Percentiles rank a stretch among this genome's conserved stretches.
These are phyloP conservation scores for Penium margaritaceum DNA, from an alignment of 139 green algal species.

Conservation along the genomic window DNA sequence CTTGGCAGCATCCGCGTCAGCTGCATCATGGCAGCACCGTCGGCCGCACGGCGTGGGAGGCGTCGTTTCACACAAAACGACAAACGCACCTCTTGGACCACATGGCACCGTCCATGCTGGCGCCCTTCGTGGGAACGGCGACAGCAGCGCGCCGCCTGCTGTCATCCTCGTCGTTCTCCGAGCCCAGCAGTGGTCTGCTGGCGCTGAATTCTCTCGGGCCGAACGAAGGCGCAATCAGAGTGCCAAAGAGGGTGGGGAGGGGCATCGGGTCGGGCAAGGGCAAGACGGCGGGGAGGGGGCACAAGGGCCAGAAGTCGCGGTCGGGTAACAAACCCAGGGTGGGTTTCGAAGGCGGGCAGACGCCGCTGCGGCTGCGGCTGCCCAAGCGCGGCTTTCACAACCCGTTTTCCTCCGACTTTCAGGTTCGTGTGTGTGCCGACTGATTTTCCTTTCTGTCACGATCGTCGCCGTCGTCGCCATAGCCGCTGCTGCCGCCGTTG, in stretches of 20 bases:
- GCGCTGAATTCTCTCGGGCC: slow-evolving; percentile 9
- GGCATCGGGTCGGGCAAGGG: slow-evolving; percentile 65
- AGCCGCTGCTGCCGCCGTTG: not conserved
- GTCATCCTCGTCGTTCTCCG: too few relatives aligned
- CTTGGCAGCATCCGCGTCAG: too few relatives aligned
- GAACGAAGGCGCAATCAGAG: not conserved
- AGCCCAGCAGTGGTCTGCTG: slow-evolving; percentile 6
- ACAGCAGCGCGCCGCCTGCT: too few relatives aligned
- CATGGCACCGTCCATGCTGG: too few relatives aligned
- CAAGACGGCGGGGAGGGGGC: slow-evolving; percentile 66
- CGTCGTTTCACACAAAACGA: too few relatives aligned
- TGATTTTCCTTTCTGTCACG: not conserved
- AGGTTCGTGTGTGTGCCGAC: not conserved
- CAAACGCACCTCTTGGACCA: too few relatives aligned
- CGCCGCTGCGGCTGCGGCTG: slow-evolving; percentile 57
- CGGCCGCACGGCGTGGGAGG: too few relatives aligned
- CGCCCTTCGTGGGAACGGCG: too few relatives aligned
- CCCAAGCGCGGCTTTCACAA: slow-evolving; percentile 70
- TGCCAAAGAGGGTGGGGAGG: slow-evolving; percentile 47
- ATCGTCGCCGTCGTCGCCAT: not conserved
- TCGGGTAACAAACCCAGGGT: slow-evolving; percentile 48
- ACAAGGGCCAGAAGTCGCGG: slow-evolving; percentile 73
- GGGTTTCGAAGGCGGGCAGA: slow-evolving; percentile 76
- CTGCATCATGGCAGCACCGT: too few relatives aligned
- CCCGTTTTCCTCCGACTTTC: slow-evolving; percentile 38